A percentile compares a stretch with the other conserved stretches of the same genome.
These are phyloP conservation scores for Stygiomarasmius scandens DNA, from an alignment of 1,284 basidiomycete species.

Conservation along the genomic window DNA sequence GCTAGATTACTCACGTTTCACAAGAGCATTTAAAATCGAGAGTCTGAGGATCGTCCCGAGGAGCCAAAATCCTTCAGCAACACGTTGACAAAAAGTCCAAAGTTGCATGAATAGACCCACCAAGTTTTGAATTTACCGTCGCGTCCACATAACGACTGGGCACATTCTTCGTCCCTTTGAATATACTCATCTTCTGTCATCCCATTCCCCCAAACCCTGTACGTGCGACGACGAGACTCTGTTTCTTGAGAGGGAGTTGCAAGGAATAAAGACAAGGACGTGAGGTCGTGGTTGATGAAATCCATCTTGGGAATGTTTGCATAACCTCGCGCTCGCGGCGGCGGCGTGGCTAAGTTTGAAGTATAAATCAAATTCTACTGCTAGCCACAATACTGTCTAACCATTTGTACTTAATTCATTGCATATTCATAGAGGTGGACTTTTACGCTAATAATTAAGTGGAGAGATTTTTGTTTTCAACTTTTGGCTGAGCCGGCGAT, in stretches of 20 bases:
- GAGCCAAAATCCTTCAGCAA: constrained; percentile 45
- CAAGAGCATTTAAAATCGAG: constrained; percentile 44
- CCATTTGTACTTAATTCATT: too few relatives aligned
- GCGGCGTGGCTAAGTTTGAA: too few relatives aligned
- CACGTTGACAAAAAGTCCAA: background rate
- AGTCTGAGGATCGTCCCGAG: constrained; percentile 39
- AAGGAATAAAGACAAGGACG: background rate
- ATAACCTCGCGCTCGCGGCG: too few relatives aligned
- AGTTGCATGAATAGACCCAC: constrained; percentile 22
- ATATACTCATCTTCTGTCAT: constrained; percentile 43
- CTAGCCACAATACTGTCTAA: too few relatives aligned
- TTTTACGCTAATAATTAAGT: too few relatives aligned
- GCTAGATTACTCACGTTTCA: constrained; percentile 37
- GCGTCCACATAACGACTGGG: constrained; percentile 29
- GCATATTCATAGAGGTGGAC: too few relatives aligned
- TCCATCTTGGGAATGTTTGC: background rate
- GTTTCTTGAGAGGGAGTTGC: constrained; percentile 6
- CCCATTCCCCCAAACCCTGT: constrained; percentile 41
- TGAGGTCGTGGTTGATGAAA: background rate
- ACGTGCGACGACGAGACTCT: constrained; percentile 33
- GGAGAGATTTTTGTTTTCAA: too few relatives aligned
- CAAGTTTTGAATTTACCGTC: constrained; percentile 42
- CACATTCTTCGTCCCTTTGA: constrained; percentile 34
- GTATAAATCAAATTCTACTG: too few relatives aligned
- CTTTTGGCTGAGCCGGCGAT: too few relatives aligned